These are phyloP conservation scores for Rhododendron kiyosumense DNA, from an alignment of 148 eudicot species.

Conservation along the genomic window DNA sequence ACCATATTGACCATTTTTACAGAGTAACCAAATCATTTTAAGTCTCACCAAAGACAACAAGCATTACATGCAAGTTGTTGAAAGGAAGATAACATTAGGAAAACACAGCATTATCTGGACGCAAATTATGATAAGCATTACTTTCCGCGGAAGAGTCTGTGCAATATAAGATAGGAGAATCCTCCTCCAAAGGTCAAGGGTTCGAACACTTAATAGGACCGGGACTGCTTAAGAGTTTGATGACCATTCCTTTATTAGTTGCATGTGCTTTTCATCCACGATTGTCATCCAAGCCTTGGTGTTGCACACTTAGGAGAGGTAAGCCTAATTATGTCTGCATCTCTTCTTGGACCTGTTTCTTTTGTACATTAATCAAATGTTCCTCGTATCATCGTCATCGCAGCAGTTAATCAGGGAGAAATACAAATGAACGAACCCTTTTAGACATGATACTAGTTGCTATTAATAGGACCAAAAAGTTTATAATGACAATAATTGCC, in stretches of 20 bases:
- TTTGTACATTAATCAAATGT: neutral
- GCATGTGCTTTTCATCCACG: neutral
- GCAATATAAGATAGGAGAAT: neutral
- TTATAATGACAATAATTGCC: neutral
- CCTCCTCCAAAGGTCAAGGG: neutral
- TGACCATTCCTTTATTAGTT: neutral
- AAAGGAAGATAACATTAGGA: neutral
- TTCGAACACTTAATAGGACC: neutral
- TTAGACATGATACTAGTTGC: neutral
- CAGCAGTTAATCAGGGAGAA: neutral
- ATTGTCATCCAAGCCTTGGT: neutral
- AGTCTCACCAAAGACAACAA: neutral
- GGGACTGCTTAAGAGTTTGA: neutral
- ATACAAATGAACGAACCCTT: neutral
- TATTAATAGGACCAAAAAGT: neutral
- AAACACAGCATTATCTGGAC: neutral
- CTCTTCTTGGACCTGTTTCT: neutral
- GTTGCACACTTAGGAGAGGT: neutral
- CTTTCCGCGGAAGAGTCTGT: neutral
- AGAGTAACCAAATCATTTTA: neutral
- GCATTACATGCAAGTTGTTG: neutral
- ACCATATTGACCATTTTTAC: neutral
- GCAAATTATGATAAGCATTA: neutral
- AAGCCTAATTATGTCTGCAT: neutral
- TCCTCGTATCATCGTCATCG: neutral